These are phyloP conservation scores for Vigna reflexopilosa DNA, from an alignment of 306 rosid genomes.

Conservation along the genomic window DNA sequence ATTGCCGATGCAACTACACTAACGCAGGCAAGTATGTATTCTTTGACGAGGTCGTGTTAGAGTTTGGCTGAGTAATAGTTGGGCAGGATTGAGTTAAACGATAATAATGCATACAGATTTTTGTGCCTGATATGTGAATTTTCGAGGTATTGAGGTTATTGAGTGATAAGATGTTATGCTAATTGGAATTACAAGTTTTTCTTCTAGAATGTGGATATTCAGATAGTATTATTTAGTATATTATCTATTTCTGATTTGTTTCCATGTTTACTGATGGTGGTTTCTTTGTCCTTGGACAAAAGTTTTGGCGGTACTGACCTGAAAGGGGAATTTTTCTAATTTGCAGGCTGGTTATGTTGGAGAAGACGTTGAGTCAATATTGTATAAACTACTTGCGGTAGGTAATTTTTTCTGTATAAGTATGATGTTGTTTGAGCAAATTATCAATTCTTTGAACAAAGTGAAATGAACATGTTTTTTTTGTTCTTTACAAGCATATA, in stretches of 20 bases:
- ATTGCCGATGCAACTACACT: conserved; percentile 91
- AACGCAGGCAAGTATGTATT: conserved; percentile 71
- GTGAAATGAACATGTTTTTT: background rate
- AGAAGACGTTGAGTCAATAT: conserved; percentile 90
- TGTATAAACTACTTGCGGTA: conserved; percentile 84
- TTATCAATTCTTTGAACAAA: background rate
- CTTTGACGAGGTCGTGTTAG: conserved; percentile 4
- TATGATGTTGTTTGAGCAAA: conserved; percentile 21
- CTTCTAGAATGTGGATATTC: background rate
- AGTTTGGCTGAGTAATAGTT: background rate
- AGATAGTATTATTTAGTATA: conserved; percentile 2
- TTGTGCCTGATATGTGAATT: conserved; percentile 22
- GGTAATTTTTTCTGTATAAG: conserved; percentile 39
- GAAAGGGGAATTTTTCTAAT: conserved; percentile 44
- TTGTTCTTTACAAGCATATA: background rate
- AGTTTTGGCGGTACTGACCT: conserved; percentile 37
- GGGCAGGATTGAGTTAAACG: conserved; percentile 20
- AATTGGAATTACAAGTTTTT: background rate
- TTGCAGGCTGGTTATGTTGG: conserved; percentile 97
- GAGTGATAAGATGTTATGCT: conserved; percentile 28
- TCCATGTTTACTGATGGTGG: conserved; percentile 2
- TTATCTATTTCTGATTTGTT: conserved; percentile 15
- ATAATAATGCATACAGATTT: conserved; percentile 2
- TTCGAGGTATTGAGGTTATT: conserved; percentile 15
- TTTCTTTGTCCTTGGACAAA: conserved; percentile 29